Evolutionary conservation across 805 yeast genomes (phyloP).

Genomic region (Wickerhamiella shivajii): DNA sequence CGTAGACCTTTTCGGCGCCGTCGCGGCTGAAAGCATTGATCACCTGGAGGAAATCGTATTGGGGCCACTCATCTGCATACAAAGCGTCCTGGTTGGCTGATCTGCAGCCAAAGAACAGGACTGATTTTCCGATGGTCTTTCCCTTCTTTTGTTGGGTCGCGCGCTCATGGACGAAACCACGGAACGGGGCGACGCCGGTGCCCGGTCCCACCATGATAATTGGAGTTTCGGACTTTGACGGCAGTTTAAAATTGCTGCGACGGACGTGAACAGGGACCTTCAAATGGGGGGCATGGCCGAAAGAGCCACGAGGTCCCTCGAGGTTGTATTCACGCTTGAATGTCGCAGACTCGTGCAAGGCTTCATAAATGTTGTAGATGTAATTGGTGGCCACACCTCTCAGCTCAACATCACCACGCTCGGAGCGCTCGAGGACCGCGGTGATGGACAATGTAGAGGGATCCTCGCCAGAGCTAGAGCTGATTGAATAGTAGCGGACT

Average conservation of each 20-base stretch:
- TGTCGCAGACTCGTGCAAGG: neutral
- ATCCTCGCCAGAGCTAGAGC: slow-evolving; percentile 72
- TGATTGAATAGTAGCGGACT: slow-evolving; percentile 93
- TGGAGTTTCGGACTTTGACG: slow-evolving; percentile 70
- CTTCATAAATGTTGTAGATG: slow-evolving; percentile 57
- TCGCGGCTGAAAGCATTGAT: slow-evolving; percentile 82
- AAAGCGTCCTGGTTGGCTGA: slow-evolving; percentile 63
- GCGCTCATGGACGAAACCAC: slow-evolving; percentile 87
- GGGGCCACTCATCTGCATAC: slow-evolving; percentile 81
- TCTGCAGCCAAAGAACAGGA: slow-evolving; percentile 84
- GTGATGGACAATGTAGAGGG: slow-evolving; percentile 68
- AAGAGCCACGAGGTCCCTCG: slow-evolving; percentile 65
- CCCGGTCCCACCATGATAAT: slow-evolving; percentile 94
- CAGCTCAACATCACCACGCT: slow-evolving; percentile 29
- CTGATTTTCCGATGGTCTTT: slow-evolving; percentile 48
- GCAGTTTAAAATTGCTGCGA: slow-evolving; percentile 88
- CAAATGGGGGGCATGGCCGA: slow-evolving; percentile 25
- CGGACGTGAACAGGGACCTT: slow-evolving; percentile 85
- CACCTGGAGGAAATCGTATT: slow-evolving; percentile 40
- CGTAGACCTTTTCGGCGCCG: slow-evolving; percentile 50
- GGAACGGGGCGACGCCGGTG: slow-evolving; percentile 96
- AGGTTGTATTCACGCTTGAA: slow-evolving; percentile 59
- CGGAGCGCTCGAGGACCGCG: slow-evolving; percentile 71
- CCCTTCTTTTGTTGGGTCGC: slow-evolving; percentile 39
- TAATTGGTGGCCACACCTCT: slow-evolving; percentile 88